Evolutionary conservation across 768 basidiomycete genomes (phyloP).

Genomic region (Suillus spraguei): DNA sequence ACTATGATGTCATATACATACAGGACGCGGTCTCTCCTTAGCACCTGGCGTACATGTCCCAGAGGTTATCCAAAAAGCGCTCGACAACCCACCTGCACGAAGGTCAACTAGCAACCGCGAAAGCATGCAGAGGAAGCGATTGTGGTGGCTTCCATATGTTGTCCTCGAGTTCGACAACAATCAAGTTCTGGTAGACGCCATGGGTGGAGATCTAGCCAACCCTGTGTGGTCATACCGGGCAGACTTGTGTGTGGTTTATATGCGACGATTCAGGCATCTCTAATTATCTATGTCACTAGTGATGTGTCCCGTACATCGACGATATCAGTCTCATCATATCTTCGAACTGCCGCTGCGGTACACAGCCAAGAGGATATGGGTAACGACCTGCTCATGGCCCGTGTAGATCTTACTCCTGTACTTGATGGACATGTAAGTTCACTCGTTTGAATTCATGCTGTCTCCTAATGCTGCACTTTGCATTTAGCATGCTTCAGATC

Average conservation of each 20-base stretch:
- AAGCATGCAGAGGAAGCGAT: conserved; percentile 89
- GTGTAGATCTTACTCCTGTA: conserved; percentile 84
- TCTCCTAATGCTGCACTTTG: conserved; percentile 16
- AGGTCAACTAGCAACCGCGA: conserved; percentile 78
- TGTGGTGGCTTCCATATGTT: conserved; percentile 95
- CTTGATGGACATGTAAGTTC: conserved; percentile 72
- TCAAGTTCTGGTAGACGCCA: conserved; percentile 93
- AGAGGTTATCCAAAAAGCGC: conserved; percentile 80
- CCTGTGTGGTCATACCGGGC: conserved; percentile 97
- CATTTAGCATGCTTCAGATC: conserved; percentile 77
- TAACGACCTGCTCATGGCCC: conserved; percentile 93
- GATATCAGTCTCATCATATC: conserved; percentile 88
- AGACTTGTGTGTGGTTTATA: conserved; percentile 71
- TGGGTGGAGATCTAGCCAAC: conserved; percentile 88
- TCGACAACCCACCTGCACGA: conserved; percentile 61
- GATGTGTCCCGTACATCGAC: conserved; percentile 95
- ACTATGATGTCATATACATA: background rate
- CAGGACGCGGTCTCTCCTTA: conserved; percentile 81
- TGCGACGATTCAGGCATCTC: background rate
- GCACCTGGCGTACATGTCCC: conserved; percentile 81
- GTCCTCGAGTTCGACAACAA: conserved; percentile 99
- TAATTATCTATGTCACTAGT: conserved; percentile 43
- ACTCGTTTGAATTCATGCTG: conserved; percentile 6
- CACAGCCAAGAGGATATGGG: conserved; percentile 93
- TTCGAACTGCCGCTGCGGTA: conserved; percentile 75